These are phyloP conservation scores for Somion occarium DNA, from an alignment of 1,284 basidiomycete genomes.

Conservation along the genomic window DNA sequence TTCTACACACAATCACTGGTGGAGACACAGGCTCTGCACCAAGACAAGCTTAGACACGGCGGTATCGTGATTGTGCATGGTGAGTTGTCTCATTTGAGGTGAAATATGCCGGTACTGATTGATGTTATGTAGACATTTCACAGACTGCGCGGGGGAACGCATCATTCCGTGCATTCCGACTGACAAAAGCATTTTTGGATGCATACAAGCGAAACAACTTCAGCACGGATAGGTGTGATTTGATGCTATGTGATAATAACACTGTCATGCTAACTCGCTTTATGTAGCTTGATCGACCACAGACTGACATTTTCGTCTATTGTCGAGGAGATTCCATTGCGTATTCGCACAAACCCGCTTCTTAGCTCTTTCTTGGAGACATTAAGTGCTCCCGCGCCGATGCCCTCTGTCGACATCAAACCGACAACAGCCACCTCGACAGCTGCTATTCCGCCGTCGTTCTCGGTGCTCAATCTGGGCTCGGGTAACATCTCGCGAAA, in stretches of 20 bases:
- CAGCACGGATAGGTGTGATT: constrained; percentile 71
- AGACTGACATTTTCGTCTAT: constrained; percentile 88
- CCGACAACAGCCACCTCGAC: constrained; percentile 29
- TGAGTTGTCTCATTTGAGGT: constrained; percentile 30
- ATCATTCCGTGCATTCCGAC: constrained; percentile 87
- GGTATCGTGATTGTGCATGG: constrained; percentile 91
- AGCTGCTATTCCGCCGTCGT: constrained; percentile 47
- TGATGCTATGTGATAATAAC: constrained; percentile 16
- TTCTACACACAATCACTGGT: constrained; percentile 89
- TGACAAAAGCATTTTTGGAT: constrained; percentile 81
- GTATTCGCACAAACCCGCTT: constrained; percentile 84
- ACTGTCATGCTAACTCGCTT: constrained; percentile 4
- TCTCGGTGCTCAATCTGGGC: constrained; percentile 58
- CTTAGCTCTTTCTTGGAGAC: constrained; percentile 82
- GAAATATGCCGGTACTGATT: constrained; percentile 1
- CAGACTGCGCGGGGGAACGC: constrained; percentile 83
- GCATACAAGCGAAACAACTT: constrained; percentile 88
- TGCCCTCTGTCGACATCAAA: constrained; percentile 26
- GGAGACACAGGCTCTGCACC: constrained; percentile 83
- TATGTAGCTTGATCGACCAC: constrained; percentile 76
- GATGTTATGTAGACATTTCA: constrained; percentile 48
- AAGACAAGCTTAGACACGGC: constrained; percentile 76
- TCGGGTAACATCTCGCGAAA: constrained; percentile 58
- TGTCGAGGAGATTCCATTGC: constrained; percentile 86
- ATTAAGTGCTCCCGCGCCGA: constrained; percentile 39